Evolutionary conservation across 148 eudicot genomes (phyloP), one percentile per base, ranked within the genome.

Genomic region (Selenicereus undatus): DNA sequence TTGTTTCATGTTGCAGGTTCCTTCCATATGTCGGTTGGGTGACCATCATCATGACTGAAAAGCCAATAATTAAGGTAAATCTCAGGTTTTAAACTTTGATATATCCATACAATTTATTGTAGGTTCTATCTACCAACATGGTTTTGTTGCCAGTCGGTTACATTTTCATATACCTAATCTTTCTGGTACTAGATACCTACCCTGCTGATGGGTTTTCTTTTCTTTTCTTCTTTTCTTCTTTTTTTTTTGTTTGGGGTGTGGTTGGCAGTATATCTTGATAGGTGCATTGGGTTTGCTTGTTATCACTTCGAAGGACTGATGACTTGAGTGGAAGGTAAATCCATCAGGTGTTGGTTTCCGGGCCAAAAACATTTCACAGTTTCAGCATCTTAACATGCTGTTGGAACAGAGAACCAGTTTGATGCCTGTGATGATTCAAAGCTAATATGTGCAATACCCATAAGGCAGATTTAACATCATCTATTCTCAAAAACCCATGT

Each of bases 21-120:
- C 76, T 91, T 54, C 95, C 95, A 21, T 91, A 90, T 66, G 84
- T 86, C 64, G 95, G 95, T 62, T 91, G 88, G 87, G 90, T 87
- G 71, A 90, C 95, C 29, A 91, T 91, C 77, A 89, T 91, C 79
- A 91, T 91, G 91, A 89, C 84, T 10, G 92, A 90, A 71, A 81
- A 89, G 78, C 91, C 93, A 36, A 68, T 89, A n/a, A 79, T 89
- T 51, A 90, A 89, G 93, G 93, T 90, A 79, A 74, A 79, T 88
- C 84, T n/a, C 1, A 83, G 86, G 84, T 77, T 87, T 58, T 74
- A 82, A 13, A 27, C 71, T 66, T 66, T 7, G 22, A 62, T 62
- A 8, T 9, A 22, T 62, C 7, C 68, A 11, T 62, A n/a, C 8
- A 48, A 48, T 12, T 48, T 48, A 48, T 48, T 48, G 12, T 48